These are phyloP conservation scores for Salix caprea DNA, from an alignment of 345 rosid species.

Conservation along the genomic window DNA sequence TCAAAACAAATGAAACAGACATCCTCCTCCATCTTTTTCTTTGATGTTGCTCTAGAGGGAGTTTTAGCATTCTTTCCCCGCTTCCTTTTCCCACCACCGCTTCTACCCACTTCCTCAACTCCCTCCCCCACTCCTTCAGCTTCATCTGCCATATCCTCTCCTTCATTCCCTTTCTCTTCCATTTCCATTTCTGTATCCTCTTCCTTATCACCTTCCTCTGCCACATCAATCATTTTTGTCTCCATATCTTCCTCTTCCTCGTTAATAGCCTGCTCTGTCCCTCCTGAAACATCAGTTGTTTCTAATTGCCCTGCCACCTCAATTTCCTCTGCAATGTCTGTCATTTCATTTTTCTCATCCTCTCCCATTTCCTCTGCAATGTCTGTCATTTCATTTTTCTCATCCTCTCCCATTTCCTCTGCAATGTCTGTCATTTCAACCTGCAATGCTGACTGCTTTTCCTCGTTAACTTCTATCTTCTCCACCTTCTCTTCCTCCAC, in stretches of 20 bases:
- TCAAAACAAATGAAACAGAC: constrained; percentile 97
- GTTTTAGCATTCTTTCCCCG: constrained; percentile 49
- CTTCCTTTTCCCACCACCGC: constrained; percentile 66
- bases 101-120: constrained; percentile 45
- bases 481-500: constrained; percentile 19
- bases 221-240: constrained; percentile 26
- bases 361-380: not conserved
- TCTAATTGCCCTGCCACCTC: constrained; percentile 1
- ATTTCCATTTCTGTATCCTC: constrained; percentile 9
- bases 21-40: constrained; percentile 88
- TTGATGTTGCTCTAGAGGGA: constrained; percentile 39
- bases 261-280: constrained; percentile 1
- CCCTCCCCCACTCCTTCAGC: constrained; percentile 14
- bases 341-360: not conserved
- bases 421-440: not conserved
- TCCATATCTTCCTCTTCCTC: constrained; percentile 8
- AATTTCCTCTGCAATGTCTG: not conserved
- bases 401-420: not conserved
- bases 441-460: not conserved
- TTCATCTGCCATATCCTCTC: constrained; percentile 18
- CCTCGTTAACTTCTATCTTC: not conserved
- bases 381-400: not conserved
- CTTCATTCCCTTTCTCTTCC: constrained; percentile 12
- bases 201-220: constrained; percentile 11
- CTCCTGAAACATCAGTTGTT: not conserved